Percentiles rank a stretch among this genome's conserved stretches.
Evolutionary conservation across 768 basidiomycete genomes (phyloP).

Genomic region (Lactarius psammicola): DNA sequence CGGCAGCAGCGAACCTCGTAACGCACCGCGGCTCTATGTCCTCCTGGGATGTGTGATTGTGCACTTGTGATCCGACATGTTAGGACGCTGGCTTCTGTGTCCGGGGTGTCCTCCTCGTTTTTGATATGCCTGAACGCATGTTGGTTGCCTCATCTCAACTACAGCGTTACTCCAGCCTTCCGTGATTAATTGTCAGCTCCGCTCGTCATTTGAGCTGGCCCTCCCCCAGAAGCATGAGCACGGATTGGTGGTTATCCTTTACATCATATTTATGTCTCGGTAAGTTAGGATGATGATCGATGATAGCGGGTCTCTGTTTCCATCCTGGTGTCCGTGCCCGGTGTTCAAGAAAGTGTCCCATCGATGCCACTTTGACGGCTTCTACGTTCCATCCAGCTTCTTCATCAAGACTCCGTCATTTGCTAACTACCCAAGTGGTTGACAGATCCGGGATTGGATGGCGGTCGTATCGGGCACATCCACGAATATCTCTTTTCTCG

Average conservation of each 20-base stretch:
- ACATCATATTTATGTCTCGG: conserved; percentile 19
- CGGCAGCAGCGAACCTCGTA: conserved; percentile 3
- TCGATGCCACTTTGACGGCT: conserved; percentile 3
- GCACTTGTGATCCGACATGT: conserved; percentile 15
- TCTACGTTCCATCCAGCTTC: neutral
- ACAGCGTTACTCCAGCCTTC: neutral
- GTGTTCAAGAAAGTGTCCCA: conserved; percentile 4
- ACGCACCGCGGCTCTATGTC: neutral
- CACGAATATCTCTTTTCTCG: neutral
- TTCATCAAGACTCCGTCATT: conserved; percentile 1
- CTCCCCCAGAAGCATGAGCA: neutral
- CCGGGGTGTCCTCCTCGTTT: neutral
- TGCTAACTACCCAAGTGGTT: neutral
- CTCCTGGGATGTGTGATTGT: neutral
- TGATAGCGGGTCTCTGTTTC: neutral
- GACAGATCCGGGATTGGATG: neutral
- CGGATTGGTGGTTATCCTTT: neutral
- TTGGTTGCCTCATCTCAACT: neutral
- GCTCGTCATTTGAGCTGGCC: neutral
- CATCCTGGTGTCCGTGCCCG: conserved; percentile 10
- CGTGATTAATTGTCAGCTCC: neutral
- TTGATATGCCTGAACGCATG: neutral
- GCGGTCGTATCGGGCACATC: neutral
- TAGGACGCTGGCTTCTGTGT: neutral
- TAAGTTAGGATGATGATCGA: neutral